phyloP scores from a whole-genome alignment of 23 red algal genomes.

The Rhodosorus marinus region DNA sequence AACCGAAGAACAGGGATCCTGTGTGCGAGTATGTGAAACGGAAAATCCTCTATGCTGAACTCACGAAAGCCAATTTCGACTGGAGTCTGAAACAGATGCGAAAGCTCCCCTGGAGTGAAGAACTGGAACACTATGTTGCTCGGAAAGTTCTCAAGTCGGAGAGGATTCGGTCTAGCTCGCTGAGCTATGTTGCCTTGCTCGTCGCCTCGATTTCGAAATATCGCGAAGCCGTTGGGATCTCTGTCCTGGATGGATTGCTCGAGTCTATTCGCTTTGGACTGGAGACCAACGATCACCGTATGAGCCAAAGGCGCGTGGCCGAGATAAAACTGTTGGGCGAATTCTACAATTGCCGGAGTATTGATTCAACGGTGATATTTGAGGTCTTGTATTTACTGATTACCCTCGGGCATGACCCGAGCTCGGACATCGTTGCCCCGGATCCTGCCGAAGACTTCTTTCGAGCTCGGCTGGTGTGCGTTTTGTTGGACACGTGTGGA shows the following conservation, averaged over 20 bases:
- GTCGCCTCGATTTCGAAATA: slow-evolving; percentile 24
- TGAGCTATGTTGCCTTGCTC: slow-evolving; percentile 30
- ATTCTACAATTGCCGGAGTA: slow-evolving; percentile 23
- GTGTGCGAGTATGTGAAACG: slow-evolving; percentile 62
- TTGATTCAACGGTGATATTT: slow-evolving; percentile 24
- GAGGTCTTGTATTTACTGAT: slow-evolving; percentile 44
- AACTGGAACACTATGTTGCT: slow-evolving; percentile 52
- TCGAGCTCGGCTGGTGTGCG: slow-evolving; percentile 36
- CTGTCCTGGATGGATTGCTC: slow-evolving; percentile 33
- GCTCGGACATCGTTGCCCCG: slow-evolving; percentile 4
- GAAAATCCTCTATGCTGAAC: slow-evolving; percentile 24
- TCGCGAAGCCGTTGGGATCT: slow-evolving; percentile 18
- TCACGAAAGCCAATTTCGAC: slow-evolving; percentile 13
- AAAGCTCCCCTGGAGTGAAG: slow-evolving; percentile 67
- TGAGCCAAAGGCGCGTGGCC: slow-evolving; percentile 58
- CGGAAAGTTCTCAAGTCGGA: slow-evolving; percentile 58
- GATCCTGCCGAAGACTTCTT: slow-evolving; percentile 57
- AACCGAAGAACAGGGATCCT: slow-evolving; percentile 24
- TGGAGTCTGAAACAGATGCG: slow-evolving; percentile 52
- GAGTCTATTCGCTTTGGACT: slow-evolving; percentile 41
- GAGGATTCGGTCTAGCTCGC: slow-evolving; percentile 29
- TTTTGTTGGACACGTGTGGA: slow-evolving; percentile 45
- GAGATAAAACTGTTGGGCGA: slow-evolving; percentile 61
- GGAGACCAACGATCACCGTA: slow-evolving; percentile 52
- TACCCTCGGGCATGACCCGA: slow-evolving; percentile 24